Evolutionary conservation across 805 yeast species (phyloP).

Genomic region (Ogataea populi-albae): DNA sequence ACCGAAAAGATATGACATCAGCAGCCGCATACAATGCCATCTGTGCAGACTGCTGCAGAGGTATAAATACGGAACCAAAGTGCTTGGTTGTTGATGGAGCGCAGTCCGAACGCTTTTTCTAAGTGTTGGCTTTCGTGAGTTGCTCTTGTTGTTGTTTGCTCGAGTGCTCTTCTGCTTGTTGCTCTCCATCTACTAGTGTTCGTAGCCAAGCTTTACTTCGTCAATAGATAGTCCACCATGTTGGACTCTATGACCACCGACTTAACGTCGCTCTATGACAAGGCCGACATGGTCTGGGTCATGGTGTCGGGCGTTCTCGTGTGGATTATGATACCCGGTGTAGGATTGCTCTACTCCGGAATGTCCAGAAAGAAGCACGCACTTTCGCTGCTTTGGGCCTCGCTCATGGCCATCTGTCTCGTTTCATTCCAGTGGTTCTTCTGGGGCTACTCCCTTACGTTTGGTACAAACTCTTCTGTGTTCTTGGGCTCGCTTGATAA

Average conservation of each 20-base stretch:
- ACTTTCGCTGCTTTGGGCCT: conserved; percentile 90
- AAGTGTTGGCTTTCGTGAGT: no score
- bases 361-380: conserved; percentile 94
- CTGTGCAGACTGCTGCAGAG: no score
- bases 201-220: conserved; percentile 1
- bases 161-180: no score
- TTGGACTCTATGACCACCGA: conserved; percentile 64
- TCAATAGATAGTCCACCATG: no score
- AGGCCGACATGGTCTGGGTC: conserved; percentile 84
- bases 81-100: no score
- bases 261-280: conserved; percentile 65
- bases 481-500: conserved; percentile 81
- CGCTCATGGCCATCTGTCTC: conserved; percentile 81
- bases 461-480: conserved; percentile 48
- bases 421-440: conserved; percentile 95
- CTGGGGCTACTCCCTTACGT: conserved; percentile 94
- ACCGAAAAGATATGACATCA: no score
- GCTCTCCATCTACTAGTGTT: conserved; percentile 2
- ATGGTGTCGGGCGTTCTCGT: conserved; percentile 76
- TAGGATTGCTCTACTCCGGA: conserved; percentile 91
- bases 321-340: conserved; percentile 96
- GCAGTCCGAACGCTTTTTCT: no score
- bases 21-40: no score
- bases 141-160: no score
- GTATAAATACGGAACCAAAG: no score